Base-by-base conservation (phyloP, 140 eudicot genomes). In the Oenanthe javanica region DNA sequence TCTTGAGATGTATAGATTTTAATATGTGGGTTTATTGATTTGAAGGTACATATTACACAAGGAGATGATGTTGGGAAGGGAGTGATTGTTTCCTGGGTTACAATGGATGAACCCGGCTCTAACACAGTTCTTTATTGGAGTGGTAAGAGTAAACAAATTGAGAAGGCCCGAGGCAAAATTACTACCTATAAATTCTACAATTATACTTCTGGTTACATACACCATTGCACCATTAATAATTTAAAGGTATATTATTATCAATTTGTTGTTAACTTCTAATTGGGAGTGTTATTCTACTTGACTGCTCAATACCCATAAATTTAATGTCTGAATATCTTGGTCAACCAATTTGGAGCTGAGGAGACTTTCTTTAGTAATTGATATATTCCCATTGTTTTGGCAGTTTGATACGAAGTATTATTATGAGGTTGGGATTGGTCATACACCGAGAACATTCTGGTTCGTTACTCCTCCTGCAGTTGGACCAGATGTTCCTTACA, bases 21-120 rank as follows among this genome's bases (percentile, higher is more conserved):
- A 0, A 25, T 66, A 11, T 38, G 46, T 71, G n/a, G 14, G 9
- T 72, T 72, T 42, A 50, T 74, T 59, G 5, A 45, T 43, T 55
- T 80, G 59, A 80, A 93, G 96, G 98, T 93, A 76, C 98, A 93
- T 78, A 93, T 93, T 84, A 93, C 98, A 69, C 98, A 93, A 87
- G 98, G 98, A 63, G 98, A 93, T 88, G 92, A 81, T 83, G 90
- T 55, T 63, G 98, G 98, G 72, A 89, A 86, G 80, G 90, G 89
- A 59, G 57, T 93, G 90, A 93, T 91, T 18, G 88, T 93, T 23
- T 93, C 97, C n/a, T 93, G 97, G 98, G 87, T 91, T 40, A 93
- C 98, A 21, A 86, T 87, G 81, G 83, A 79, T 27, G 90, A 93
- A 61, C 88, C 80, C 13, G 88, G 89, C 51, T 87, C 96, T 1